phyloP scores from a whole-genome alignment of 1,139 yeast species.

The Geotrichum candidum region DNA sequence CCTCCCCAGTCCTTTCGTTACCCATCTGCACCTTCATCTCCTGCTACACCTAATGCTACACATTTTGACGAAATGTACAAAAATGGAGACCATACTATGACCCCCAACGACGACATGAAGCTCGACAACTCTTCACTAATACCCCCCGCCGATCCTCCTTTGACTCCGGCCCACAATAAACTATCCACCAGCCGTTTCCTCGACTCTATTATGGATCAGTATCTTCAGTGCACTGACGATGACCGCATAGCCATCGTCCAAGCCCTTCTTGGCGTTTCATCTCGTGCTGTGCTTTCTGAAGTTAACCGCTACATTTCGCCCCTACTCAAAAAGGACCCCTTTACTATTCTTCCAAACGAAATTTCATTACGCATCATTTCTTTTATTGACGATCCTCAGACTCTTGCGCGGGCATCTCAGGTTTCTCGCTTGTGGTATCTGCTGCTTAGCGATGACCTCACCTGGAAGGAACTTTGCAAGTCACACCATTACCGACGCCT shows the following conservation, averaged over 20 bases:
- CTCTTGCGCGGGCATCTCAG: conserved; percentile 41
- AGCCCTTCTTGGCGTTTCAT: conserved; percentile 11
- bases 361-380: conserved; percentile 76
- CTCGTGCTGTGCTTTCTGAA: conserved; percentile 58
- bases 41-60: conserved; percentile 17
- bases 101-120: conserved; percentile 6
- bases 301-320: conserved; percentile 71
- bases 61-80: conserved; percentile 14
- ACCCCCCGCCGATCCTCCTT: background rate
- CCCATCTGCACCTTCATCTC: conserved; percentile 16
- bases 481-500: conserved; percentile 38
- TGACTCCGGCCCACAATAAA: conserved; percentile 6
- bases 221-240: conserved; percentile 15
- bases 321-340: conserved; percentile 78
- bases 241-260: conserved; percentile 13
- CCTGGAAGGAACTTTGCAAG: conserved; percentile 40
- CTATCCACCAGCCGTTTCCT: conserved; percentile 6
- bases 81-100: conserved; percentile 7
- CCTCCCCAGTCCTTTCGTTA: conserved; percentile 17
- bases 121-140: background rate
- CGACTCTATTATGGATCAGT: conserved; percentile 11
- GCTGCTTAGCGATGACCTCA: conserved; percentile 38
- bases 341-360: conserved; percentile 77
- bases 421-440: conserved; percentile 41
- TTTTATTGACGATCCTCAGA: conserved; percentile 55